These are phyloP conservation scores for Entomortierella lignicola DNA, from an alignment of 192 early-diverging fungal species.

Conservation along the genomic window DNA sequence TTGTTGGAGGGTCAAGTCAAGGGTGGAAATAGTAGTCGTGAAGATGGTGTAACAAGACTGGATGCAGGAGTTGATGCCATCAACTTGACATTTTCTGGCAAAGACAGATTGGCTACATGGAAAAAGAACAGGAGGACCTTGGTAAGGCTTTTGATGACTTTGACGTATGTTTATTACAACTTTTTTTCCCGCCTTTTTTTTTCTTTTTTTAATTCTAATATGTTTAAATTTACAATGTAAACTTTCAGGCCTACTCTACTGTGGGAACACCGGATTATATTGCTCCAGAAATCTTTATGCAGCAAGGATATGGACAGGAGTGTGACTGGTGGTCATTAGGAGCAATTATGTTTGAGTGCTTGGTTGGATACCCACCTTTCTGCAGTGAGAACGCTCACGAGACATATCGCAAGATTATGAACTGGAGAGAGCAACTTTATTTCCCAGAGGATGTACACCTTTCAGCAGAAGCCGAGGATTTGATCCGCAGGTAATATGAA, in stretches of 20 bases:
- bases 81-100: slow-evolving; percentile 91
- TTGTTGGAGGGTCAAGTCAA: slow-evolving; percentile 77
- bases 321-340: slow-evolving; percentile 99
- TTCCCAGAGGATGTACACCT: slow-evolving; percentile 96
- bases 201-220: no score
- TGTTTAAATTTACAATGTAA: no score
- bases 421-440: slow-evolving; percentile 90
- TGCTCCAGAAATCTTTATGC: slow-evolving; percentile 95
- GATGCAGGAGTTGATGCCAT: slow-evolving; percentile 78
- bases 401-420: slow-evolving; percentile 98
- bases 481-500: slow-evolving; percentile 87
- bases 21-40: slow-evolving; percentile 52
- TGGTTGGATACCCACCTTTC: slow-evolving; percentile 98
- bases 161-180: not conserved
- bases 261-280: slow-evolving; percentile 98
- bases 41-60: slow-evolving; percentile 43
- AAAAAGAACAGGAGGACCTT: slow-evolving; percentile 95
- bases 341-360: slow-evolving; percentile 99
- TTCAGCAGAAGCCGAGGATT: slow-evolving; percentile 90
- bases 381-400: slow-evolving; percentile 95
- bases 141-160: slow-evolving; percentile 49
- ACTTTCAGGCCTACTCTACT: slow-evolving; percentile 87
- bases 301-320: slow-evolving; percentile 95
- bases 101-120: slow-evolving; percentile 98
- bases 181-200: not conserved